Base-by-base conservation (phyloP, 805 yeast genomes). In the Lachancea thermotolerans region DNA sequence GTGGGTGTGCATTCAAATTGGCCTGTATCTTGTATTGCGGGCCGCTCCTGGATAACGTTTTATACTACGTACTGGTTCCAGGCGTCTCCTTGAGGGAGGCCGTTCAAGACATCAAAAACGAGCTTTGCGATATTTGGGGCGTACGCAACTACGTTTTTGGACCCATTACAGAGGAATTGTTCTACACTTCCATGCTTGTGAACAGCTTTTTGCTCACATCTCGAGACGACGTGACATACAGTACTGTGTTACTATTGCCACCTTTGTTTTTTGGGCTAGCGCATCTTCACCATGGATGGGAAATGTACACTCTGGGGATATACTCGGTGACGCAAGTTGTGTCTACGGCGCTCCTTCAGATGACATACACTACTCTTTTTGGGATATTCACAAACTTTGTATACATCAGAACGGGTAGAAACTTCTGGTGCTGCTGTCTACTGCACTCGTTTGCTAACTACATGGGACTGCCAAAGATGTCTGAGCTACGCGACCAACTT, bases 251-350 rank as follows among this genome's bases (percentile, higher is more conserved):
- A 6, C 51, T 57, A 55, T 45, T 50, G 37, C 51, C 59, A 2
- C 64, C 65, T 0, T 35, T 61, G 11, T 62, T 57, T 46, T 65
- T 65, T 41, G 68, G 68, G 4, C 37, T 64, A 4, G 68, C 69
- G 0, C 69, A 65, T 44, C 40, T 55, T 8, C 69, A 65, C 41
- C 69, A 65, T 44, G 67, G 60, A 0, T 62, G 55, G 42, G 66
- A 61, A 40, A 35, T 51, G 35, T 50, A 48, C 17, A 46, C 49
- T 5, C 31, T 41, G 12, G 62, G 64, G 1, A 40, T 47, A 4
- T 39, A 53, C 12, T 40, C 52, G 2, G 7, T 49, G 4, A 17
- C 44, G 3, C 48, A 53, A 4, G 54, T 65, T 12, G 2, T 53
- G 1, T 32, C 55, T 7, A 56, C 46, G 33, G 49, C 61, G 5